A percentile compares a stretch with the other conserved stretches of the same genome.
phyloP scores from a whole-genome alignment of 192 early-diverging fungal species.

The Phycomyces blakesleeanus region DNA sequence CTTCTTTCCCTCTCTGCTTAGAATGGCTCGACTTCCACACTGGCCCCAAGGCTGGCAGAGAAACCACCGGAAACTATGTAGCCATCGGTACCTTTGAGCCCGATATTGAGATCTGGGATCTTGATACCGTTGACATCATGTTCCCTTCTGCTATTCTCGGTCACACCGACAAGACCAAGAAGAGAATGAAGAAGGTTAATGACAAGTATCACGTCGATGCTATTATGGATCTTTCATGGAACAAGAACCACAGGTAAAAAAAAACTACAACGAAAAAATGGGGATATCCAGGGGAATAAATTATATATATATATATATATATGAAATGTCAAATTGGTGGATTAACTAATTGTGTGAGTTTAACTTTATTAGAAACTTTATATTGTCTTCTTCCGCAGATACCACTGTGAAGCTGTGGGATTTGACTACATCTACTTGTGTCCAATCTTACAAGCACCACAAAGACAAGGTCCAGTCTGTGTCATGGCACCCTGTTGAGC shows the following conservation, averaged over 20 bases:
- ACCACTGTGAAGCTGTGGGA: constrained; percentile 99
- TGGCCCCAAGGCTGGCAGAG: constrained; percentile 53
- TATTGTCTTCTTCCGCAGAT: constrained; percentile 94
- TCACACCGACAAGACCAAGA: constrained; percentile 48
- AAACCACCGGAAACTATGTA: constrained; percentile 77
- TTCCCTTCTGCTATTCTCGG: constrained; percentile 92
- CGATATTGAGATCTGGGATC: constrained; percentile 97
- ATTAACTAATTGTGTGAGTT: background rate
- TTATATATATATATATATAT: background rate
- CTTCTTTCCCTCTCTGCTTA: constrained; percentile 90
- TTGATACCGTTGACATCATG: constrained; percentile 86
- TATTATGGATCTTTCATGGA: constrained; percentile 94
- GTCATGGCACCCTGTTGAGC: constrained; percentile 86
- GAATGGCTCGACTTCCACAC: constrained; percentile 95
- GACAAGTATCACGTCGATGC: constrained; percentile 90
- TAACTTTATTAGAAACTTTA: constrained; percentile 51
- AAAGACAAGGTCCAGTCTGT: constrained; percentile 87
- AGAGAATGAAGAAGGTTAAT: constrained; percentile 56
- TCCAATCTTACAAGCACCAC: constrained; percentile 83
- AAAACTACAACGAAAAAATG: background rate
- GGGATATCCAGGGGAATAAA: too few relatives aligned
- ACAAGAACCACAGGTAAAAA: constrained; percentile 56
- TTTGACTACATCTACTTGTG: constrained; percentile 64
- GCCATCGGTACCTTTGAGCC: constrained; percentile 98
- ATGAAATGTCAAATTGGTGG: background rate